Base-by-base conservation (phyloP, 495 filamentous ascomycete species). In the Penicillium soppii region DNA sequence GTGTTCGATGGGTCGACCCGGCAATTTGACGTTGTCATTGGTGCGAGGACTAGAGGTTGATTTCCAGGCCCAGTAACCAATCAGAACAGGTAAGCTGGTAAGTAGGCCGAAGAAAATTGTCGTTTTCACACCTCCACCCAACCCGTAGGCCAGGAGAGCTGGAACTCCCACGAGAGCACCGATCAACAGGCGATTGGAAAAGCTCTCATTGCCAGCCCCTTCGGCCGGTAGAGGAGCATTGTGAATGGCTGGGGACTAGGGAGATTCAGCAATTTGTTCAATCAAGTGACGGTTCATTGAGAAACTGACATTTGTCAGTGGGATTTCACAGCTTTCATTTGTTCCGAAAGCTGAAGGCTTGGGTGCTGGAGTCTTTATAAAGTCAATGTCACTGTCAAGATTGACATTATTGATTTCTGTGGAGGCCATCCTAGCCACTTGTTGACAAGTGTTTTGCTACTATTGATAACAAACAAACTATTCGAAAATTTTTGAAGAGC, bases 191-290 rank as follows among this genome's bases (percentile, higher is more conserved):
- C 61, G 26, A 63, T 89, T 91, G 61, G 80, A 84, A 78, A 91
- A 95, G 66, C 54, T 74, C 25, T 91, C 86, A 52, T 70, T 75
- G 49, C 88, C 85, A 13, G 85, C 65, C 15, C 76, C 85, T 60
- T 95, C 90, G 9, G 90, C 89, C 33, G 90, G 89, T 23, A 92
- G 74, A 35, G 90, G 86, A 22, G 78, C 87, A 79, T 94, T 94
- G 57, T 88, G 80, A 63, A 94, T 92, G 26, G 87, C 70, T 5
- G 87, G 82, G 57, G 78, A 89, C 89, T 61, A 8, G 15, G 13
- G 51, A 58, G 43, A 33, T 56, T 66, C 45, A 77, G 65, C 43
- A 54, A 44, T 46, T 32, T 36, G 29, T 5, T 32, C 10, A 12
- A 12, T 7, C 10, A 12, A 12, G 13, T 3, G 29, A 32, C 29